Evolutionary conservation across 2,329 filamentous ascomycete genomes (phyloP).

Genomic region (Diplocarpon rosae): DNA sequence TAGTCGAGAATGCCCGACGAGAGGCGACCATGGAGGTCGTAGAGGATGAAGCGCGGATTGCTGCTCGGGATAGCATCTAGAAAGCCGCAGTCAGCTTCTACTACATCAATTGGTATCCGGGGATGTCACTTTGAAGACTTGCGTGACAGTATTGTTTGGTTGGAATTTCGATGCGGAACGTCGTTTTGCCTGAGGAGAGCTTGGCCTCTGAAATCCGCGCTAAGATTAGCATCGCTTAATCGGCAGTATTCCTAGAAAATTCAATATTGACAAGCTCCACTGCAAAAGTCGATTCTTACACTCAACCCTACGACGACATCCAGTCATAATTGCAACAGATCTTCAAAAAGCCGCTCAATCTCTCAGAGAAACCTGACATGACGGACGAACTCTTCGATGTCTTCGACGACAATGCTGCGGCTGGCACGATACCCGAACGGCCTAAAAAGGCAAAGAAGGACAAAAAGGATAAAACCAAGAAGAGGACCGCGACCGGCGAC

Average conservation of each 20-base stretch:
- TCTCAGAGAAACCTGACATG: conserved; percentile 7
- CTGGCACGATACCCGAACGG: conserved; percentile 20
- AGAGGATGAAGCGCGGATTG: conserved; percentile 42
- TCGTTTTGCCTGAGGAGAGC: background rate
- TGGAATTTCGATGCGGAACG: background rate
- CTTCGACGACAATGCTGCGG: conserved; percentile 51
- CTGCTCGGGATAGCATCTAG: conserved; percentile 76
- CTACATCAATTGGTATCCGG: conserved; percentile 32
- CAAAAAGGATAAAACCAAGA: conserved; percentile 60
- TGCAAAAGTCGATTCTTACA: background rate
- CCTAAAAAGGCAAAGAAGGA: conserved; percentile 30
- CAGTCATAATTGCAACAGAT: background rate
- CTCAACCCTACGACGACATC: background rate
- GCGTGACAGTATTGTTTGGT: conserved; percentile 5
- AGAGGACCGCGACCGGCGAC: conserved; percentile 73
- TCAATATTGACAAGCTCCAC: background rate
- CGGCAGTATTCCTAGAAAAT: background rate
- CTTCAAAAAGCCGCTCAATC: background rate
- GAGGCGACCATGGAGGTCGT: conserved; percentile 53
- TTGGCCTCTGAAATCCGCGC: background rate
- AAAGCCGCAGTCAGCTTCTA: conserved; percentile 12
- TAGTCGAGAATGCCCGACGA: conserved; percentile 91
- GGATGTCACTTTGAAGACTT: conserved; percentile 17
- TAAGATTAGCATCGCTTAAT: conserved; percentile 1
- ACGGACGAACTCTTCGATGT: conserved; percentile 80